Evolutionary conservation across 1,139 yeast genomes (phyloP).

Genomic region (Taphrina populina): DNA sequence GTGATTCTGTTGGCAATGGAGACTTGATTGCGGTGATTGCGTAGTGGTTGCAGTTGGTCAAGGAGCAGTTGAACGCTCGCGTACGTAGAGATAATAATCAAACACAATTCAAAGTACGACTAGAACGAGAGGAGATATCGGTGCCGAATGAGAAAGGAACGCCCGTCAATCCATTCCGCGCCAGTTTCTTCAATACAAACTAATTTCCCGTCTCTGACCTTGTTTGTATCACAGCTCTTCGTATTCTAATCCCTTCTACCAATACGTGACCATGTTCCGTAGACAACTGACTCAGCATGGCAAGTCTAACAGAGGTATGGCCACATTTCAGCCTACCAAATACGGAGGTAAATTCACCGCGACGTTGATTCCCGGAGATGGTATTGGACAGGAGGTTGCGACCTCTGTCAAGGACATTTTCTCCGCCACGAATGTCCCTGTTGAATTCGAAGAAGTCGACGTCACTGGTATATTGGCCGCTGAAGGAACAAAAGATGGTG

Average conservation of each 20-base stretch:
- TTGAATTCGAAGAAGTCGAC: constrained; percentile 90
- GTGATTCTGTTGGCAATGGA: constrained; percentile 92
- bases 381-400: constrained; percentile 95
- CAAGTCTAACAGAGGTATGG: constrained; percentile 48
- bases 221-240: no score
- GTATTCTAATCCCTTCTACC: no score
- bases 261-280: constrained; percentile 28
- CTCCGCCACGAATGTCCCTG: constrained; percentile 80
- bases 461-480: constrained; percentile 65
- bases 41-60: no score
- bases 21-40: constrained; percentile 60
- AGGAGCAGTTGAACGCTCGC: no score
- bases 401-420: constrained; percentile 90
- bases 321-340: constrained; percentile 75
- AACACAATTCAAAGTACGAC: no score
- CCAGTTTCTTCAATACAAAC: no score
- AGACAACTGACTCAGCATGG: constrained; percentile 24
- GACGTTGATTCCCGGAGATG: constrained; percentile 82
- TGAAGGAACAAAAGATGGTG: constrained; percentile 52
- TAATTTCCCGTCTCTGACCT: no score
- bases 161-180: no score
- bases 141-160: no score
- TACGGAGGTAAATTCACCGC: constrained; percentile 82
- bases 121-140: no score
- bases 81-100: no score